These are phyloP conservation scores for Coemansia sp. DNA, from an alignment of 192 early-diverging fungal genomes.

Conservation along the genomic window DNA sequence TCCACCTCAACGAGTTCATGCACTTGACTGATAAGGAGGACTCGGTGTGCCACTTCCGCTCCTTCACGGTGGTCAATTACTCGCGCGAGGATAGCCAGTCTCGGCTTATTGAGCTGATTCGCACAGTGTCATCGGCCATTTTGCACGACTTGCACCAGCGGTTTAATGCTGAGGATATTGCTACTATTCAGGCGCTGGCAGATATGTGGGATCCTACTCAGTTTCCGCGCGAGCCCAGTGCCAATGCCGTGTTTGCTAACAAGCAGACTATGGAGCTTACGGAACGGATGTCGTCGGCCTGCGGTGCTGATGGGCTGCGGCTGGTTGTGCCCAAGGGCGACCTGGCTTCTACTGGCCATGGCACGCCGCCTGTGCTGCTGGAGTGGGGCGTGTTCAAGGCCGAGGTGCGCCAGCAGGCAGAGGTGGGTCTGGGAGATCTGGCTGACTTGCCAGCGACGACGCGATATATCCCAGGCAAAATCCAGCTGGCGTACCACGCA, in stretches of 20 bases:
- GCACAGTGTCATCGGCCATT: constrained; percentile 40
- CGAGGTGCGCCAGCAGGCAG: constrained; percentile 10
- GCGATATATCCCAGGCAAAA: constrained; percentile 14
- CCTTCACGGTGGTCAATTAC: constrained; percentile 33
- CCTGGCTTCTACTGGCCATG: neutral
- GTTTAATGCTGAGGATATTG: constrained; percentile 25
- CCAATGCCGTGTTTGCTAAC: constrained; percentile 11
- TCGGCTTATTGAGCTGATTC: constrained; percentile 40
- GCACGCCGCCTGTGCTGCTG: neutral
- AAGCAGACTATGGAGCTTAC: constrained; percentile 13
- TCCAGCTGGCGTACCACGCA: constrained; percentile 32
- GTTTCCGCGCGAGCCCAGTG: constrained; percentile 15
- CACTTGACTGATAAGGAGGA: constrained; percentile 31
- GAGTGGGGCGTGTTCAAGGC: constrained; percentile 41
- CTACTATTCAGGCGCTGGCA: constrained; percentile 31
- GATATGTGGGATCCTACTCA: constrained; percentile 50
- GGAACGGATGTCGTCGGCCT: constrained; percentile 7
- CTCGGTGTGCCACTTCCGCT: constrained; percentile 29
- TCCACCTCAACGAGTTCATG: constrained; percentile 52
- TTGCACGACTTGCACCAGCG: constrained; percentile 42
- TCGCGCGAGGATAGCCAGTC: constrained; percentile 23
- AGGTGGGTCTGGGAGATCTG: neutral
- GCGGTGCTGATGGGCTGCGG: neutral
- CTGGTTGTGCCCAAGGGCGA: neutral
- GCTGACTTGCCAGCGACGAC: neutral